Conservation (phyloP, 495 filamentous ascomycete genomes). For the Darksidea phi region DNA sequence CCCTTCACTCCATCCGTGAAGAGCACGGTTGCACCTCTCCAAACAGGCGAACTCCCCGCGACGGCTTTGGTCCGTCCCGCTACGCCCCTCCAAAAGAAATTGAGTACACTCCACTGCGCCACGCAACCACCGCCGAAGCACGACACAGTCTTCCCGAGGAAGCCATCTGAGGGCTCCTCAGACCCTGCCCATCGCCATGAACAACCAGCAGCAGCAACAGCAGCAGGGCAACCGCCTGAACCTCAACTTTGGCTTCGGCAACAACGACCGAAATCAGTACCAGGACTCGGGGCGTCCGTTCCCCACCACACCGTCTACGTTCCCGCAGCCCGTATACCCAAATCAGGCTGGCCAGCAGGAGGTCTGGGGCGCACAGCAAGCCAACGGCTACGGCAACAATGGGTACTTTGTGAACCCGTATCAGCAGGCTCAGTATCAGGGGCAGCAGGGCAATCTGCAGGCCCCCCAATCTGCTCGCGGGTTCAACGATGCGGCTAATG, state of each 20-base stretch:
- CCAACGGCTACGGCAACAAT: slow-evolving; percentile 43
- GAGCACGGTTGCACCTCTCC: no score
- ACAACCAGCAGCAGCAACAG: slow-evolving; percentile 22
- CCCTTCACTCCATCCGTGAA: no score
- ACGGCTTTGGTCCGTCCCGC: background rate
- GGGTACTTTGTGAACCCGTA: slow-evolving; percentile 68
- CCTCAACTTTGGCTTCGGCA: slow-evolving; percentile 47
- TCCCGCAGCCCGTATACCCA: slow-evolving; percentile 83
- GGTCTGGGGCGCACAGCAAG: slow-evolving; percentile 52
- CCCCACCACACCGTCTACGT: slow-evolving; percentile 95
- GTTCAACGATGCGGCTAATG: slow-evolving; percentile 65
- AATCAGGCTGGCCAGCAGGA: slow-evolving; percentile 53
- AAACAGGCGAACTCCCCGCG: background rate
- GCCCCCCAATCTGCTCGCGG: slow-evolving; percentile 49
- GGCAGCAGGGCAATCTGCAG: slow-evolving; percentile 54
- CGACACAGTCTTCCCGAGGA: background rate
- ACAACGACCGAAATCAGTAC: slow-evolving; percentile 34
- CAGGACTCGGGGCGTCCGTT: slow-evolving; percentile 63
- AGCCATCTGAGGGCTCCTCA: background rate
- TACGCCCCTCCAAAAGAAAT: background rate
- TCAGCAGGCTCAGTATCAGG: slow-evolving; percentile 59
- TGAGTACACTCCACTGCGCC: background rate
- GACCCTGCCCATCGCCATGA: slow-evolving; percentile 17
- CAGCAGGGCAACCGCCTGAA: slow-evolving; percentile 43
- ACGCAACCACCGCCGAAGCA: slow-evolving; percentile 1